Evolutionary conservation across 306 rosid species (phyloP).

Genomic region (Vicia villosa): DNA sequence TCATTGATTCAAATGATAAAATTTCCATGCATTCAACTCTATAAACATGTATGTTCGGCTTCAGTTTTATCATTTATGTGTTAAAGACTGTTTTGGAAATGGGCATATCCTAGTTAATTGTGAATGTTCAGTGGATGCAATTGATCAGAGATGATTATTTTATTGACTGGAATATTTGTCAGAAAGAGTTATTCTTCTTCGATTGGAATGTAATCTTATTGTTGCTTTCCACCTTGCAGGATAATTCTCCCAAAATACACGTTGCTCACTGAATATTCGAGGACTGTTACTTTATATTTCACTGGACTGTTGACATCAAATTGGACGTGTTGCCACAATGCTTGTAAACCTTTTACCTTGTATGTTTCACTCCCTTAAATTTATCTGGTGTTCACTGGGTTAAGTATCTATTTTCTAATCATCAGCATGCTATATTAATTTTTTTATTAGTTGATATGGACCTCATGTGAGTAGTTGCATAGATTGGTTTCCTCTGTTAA

Average conservation of each 20-base stretch:
- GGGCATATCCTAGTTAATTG: neutral
- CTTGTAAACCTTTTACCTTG: conserved; percentile 38
- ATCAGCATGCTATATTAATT: conserved; percentile 15
- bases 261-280: conserved; percentile 29
- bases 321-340: conserved; percentile 39
- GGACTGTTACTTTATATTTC: conserved; percentile 30
- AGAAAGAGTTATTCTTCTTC: conserved; percentile 26
- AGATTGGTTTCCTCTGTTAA: conserved; percentile 13
- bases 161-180: conserved; percentile 25
- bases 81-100: conserved; percentile 25
- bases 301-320: conserved; percentile 17
- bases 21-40: conserved; percentile 12
- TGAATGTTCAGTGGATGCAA: conserved; percentile 18
- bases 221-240: conserved; percentile 30
- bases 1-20: conserved; percentile 11
- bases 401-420: neutral
- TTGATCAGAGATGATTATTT: conserved; percentile 20
- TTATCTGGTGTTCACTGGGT: conserved; percentile 28
- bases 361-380: conserved; percentile 37
- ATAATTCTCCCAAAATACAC: conserved; percentile 26
- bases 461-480: neutral
- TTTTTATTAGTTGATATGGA: conserved; percentile 26
- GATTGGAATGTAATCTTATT: conserved; percentile 21
- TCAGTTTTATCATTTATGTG: conserved; percentile 5
- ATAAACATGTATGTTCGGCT: conserved; percentile 4